A percentile compares a stretch with the other conserved stretches of the same genome.
phyloP scores from a whole-genome alignment of 352 stramenopile genomes.

The Aphanomyces cochlioides region DNA sequence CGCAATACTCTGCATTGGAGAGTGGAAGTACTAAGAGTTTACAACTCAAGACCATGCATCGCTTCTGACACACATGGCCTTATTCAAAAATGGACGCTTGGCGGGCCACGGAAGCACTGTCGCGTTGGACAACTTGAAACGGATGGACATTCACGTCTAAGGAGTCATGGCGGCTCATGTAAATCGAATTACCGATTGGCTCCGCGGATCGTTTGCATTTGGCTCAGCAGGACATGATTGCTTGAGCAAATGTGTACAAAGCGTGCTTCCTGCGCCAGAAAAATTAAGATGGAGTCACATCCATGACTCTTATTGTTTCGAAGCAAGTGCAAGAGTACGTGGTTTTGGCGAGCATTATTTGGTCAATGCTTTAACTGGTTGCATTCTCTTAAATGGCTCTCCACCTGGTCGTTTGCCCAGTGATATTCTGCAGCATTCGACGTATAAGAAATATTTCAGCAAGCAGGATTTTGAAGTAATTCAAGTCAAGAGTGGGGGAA shows the following conservation, averaged over 20 bases:
- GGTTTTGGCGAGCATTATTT: slow-evolving; percentile 38
- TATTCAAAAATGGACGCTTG: slow-evolving; percentile 26
- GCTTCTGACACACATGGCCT: slow-evolving; percentile 41
- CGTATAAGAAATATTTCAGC: slow-evolving; percentile 47
- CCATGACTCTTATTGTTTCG: slow-evolving; percentile 37
- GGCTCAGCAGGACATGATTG: too few relatives aligned
- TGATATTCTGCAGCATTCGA: slow-evolving; percentile 35
- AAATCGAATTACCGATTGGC: too few relatives aligned
- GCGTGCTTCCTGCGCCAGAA: slow-evolving; percentile 30
- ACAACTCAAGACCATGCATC: slow-evolving; percentile 7
- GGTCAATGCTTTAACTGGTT: slow-evolving; percentile 51
- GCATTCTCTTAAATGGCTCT: slow-evolving; percentile 43
- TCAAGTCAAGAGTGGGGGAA: slow-evolving; percentile 22
- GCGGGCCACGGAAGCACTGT: too few relatives aligned
- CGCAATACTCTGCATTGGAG: slow-evolving; percentile 38
- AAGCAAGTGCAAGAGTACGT: slow-evolving; percentile 18
- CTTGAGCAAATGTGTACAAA: slow-evolving; percentile 27
- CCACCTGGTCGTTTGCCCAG: slow-evolving; percentile 40
- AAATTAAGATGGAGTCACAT: slow-evolving; percentile 35
- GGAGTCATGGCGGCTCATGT: too few relatives aligned
- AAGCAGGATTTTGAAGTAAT: slow-evolving; percentile 52
- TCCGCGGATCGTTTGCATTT: too few relatives aligned
- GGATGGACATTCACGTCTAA: too few relatives aligned
- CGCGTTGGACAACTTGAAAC: too few relatives aligned
- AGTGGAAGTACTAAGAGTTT: slow-evolving; percentile 3